Base-by-base conservation (phyloP, 768 basidiomycete genomes). In the Tricholoma terreum region DNA sequence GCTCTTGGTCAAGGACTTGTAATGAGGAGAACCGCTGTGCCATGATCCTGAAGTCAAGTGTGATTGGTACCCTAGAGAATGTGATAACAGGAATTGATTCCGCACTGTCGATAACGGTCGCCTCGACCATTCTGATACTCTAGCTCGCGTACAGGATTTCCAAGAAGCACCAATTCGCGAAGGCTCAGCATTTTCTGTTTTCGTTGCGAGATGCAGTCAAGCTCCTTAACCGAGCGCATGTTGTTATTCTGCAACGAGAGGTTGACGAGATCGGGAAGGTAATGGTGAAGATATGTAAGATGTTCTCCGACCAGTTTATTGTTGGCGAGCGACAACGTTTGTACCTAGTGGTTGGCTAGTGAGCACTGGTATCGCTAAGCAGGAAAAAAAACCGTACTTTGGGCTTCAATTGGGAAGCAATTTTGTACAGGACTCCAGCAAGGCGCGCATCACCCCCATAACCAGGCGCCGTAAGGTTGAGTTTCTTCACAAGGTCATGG, bases 391-490 rank as follows among this genome's bases (percentile, higher is more conserved):
- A 54, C 59, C 54, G n/a, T 64, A 91, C 92, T 55, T 84, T 80
- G 35, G 94, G 93, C 61, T 83, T 84, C 53, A 94, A 82, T 62
- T 87, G 81, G 17, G 83, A 79, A 1, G 94, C 92, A 10, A 95
- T 77, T 71, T 94, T 94, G 78, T 94, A 94, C 45, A 98, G 85
- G 9, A 95, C 93, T 5, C 87, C 83, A 0, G 89, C 85, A 64
- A 91, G 89, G 58, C 78, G 83, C 19, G 72, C 67, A 22, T 82
- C 77, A 31, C 89, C 84, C 9, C 86, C 84, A 30, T 80, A 75
- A 6, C 92, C 92, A 3, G 92, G 93, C 1, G 88, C 83, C 27
- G 77, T 65, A 27, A 97, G 76, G 43, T 84, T 81, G 63, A 92
- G 73, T 66, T 85, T 87, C 69, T 83, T 84, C 59, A 97, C 76